phyloP scores from a whole-genome alignment of 495 filamentous ascomycete species.

The Letharia columbiana region DNA sequence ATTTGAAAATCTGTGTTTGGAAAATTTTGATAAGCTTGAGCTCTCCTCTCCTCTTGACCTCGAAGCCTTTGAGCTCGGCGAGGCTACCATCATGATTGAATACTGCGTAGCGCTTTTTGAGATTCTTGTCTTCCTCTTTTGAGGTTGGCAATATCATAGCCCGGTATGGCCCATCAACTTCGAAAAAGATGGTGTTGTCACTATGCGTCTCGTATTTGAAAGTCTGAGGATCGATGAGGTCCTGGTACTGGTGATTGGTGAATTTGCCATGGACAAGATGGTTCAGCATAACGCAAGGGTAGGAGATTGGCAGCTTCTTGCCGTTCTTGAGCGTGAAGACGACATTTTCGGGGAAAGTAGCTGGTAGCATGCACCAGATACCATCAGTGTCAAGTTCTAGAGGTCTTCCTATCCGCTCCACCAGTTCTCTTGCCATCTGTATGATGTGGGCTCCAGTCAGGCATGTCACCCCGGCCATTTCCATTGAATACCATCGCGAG shows the following conservation, averaged over 20 bases:
- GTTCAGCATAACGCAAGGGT: constrained; percentile 99
- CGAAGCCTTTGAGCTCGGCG: constrained; percentile 97
- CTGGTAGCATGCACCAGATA: constrained; percentile 99
- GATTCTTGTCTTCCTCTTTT: constrained; percentile 97
- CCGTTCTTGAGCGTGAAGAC: constrained; percentile 88
- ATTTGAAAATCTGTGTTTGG: constrained; percentile 98
- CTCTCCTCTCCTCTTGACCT: constrained; percentile 96
- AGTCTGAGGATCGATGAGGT: constrained; percentile 63
- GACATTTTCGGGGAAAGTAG: constrained; percentile 95
- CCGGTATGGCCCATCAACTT: constrained; percentile 94
- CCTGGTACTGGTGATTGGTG: constrained; percentile 96
- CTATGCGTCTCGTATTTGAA: constrained; percentile 92
- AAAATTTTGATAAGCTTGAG: constrained; percentile 99
- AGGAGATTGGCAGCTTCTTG: constrained; percentile 91
- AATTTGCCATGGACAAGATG: constrained; percentile 92
- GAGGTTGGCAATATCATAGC: constrained; percentile 97
- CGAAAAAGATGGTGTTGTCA: constrained; percentile 99
- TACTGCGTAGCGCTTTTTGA: constrained; percentile 98
- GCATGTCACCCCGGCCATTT: constrained; percentile 99
- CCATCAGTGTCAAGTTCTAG: constrained; percentile 98
- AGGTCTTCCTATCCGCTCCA: constrained; percentile 87
- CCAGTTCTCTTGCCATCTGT: constrained; percentile 88
- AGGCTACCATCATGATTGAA: constrained; percentile 97
- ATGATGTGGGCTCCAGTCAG: constrained; percentile 95
- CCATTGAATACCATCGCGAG: constrained; percentile 98